A percentile compares a stretch with the other conserved stretches of the same genome.
Conservation (phyloP, 495 filamentous ascomycete species). For the Penicillium subrubescens region DNA sequence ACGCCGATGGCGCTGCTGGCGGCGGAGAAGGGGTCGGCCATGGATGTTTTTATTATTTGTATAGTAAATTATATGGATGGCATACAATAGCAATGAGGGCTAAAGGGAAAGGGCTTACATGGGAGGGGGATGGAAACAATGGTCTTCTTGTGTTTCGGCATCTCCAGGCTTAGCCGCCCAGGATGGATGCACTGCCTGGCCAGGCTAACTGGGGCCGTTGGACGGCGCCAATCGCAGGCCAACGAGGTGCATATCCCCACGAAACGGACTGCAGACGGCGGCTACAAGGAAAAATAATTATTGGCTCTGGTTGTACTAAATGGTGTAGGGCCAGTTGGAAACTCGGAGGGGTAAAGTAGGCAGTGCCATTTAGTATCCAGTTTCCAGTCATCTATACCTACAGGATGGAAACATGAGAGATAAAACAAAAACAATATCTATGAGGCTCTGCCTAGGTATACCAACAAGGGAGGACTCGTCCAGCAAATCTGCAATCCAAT, state of each 20-base stretch:
- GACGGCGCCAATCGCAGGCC: background rate
- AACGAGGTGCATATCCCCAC: background rate
- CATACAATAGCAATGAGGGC: background rate
- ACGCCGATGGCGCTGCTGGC: conserved; percentile 2
- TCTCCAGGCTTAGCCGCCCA: background rate
- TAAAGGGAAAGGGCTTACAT: background rate
- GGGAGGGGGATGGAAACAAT: background rate
- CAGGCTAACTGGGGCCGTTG: background rate
- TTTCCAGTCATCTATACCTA: background rate
- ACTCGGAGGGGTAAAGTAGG: background rate
- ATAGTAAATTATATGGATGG: background rate
- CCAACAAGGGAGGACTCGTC: background rate
- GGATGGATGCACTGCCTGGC: background rate
- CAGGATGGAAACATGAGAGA: background rate
- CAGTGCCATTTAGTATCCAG: background rate
- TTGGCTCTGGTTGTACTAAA: background rate
- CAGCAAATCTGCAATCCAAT: background rate
- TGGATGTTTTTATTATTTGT: background rate
- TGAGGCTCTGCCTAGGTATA: conserved; percentile 3
- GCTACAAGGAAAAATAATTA: background rate
- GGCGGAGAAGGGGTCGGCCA: conserved; percentile 2
- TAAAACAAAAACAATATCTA: background rate
- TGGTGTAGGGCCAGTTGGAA: background rate
- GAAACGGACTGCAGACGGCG: background rate
- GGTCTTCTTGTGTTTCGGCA: background rate